A percentile compares a stretch with the other conserved stretches of the same genome.
phyloP scores from a whole-genome alignment of 2,329 filamentous ascomycete genomes.

The Macrophomina tecta region DNA sequence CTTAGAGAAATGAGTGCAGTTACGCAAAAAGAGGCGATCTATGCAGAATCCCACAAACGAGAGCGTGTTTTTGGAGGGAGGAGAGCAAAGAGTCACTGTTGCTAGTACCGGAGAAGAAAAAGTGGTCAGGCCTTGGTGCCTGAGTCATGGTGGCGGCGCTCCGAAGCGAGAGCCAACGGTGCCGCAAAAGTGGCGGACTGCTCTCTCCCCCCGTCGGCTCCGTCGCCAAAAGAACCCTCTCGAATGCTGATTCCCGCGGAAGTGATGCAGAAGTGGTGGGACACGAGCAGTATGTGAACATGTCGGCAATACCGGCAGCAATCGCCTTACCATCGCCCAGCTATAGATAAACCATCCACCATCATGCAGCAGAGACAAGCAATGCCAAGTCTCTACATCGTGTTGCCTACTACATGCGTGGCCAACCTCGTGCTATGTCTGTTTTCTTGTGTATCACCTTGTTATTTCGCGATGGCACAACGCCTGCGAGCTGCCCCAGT shows the following conservation, averaged over 20 bases:
- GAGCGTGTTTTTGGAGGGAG: not conserved
- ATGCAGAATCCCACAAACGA: not conserved
- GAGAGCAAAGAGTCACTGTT: not conserved
- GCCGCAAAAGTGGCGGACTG: no score
- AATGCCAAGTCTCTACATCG: not conserved
- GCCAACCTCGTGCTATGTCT: not conserved
- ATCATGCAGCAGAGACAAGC: not conserved
- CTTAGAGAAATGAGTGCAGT: not conserved
- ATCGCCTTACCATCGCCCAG: not conserved
- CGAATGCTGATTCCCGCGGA: no score
- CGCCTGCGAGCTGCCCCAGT: conserved; percentile 27
- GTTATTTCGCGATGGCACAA: not conserved
- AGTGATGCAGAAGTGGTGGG: not conserved
- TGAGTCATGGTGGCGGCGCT: conserved; percentile 9
- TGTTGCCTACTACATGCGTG: not conserved
- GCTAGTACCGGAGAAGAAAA: not conserved
- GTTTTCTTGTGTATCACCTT: not conserved
- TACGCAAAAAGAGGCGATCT: not conserved
- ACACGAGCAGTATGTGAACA: not conserved
- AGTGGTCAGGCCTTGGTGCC: not conserved
- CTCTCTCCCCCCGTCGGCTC: no score
- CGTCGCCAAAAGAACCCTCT: no score
- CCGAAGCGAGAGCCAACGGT: not conserved
- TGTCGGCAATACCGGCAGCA: not conserved
- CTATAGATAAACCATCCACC: not conserved